Percentiles rank a stretch among this genome's conserved stretches.
phyloP scores from a whole-genome alignment of 352 stramenopile species.

The Phytophthora fragariae region DNA sequence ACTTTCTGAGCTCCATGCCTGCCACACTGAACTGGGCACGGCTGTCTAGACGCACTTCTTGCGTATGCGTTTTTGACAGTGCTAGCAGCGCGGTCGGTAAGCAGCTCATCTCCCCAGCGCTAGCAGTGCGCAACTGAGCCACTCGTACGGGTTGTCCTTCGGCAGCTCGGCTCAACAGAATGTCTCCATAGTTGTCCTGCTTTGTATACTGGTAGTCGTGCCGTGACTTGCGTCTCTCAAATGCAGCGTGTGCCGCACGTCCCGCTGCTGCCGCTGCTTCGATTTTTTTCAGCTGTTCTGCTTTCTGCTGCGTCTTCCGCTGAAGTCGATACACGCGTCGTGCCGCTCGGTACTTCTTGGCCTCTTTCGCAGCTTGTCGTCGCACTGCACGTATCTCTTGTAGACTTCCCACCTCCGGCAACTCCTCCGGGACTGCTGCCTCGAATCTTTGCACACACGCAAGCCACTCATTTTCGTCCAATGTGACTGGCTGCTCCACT shows the following conservation, averaged over 20 bases:
- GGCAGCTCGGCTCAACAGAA: not conserved
- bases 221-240: too few relatives aligned
- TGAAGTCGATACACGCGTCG: too few relatives aligned
- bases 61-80: not conserved
- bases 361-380: not conserved
- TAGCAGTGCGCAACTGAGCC: conserved; percentile 3
- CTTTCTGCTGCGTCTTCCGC: too few relatives aligned
- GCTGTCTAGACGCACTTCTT: conserved; percentile 10
- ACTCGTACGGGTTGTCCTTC: not conserved
- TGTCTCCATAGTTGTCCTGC: conserved; percentile 7
- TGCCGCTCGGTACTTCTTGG: not conserved
- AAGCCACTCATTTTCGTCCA: too few relatives aligned
- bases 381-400: not conserved
- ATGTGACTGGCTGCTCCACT: too few relatives aligned
- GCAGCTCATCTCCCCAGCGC: not conserved
- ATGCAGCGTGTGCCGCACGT: not conserved
- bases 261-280: not conserved
- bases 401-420: too few relatives aligned
- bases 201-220: conserved; percentile 5
- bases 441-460: too few relatives aligned
- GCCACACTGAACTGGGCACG: too few relatives aligned
- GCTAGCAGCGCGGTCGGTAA: conserved; percentile 8
- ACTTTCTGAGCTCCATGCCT: not conserved
- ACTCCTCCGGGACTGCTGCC: too few relatives aligned
- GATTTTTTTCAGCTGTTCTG: too few relatives aligned